Evolutionary conservation across 176 grass and related monocot species (phyloP), one percentile per base, ranked within the genome.

Genomic region (Oryza coarctata): DNA sequence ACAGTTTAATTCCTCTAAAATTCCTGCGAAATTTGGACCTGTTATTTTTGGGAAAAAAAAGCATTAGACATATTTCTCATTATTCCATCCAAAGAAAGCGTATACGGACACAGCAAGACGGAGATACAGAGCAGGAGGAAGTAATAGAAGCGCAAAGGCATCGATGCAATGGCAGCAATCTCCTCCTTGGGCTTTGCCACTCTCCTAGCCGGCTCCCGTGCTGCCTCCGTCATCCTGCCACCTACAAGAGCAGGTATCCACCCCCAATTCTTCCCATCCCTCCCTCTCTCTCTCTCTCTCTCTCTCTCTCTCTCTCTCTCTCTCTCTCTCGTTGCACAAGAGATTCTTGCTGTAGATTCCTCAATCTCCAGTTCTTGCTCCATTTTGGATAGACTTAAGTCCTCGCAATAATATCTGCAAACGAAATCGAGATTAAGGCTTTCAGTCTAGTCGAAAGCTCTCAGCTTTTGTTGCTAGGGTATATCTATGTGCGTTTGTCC

Each of bases 171-270:
- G 88, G 88, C 83, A 0, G 20, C 14, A 44, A 33, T 23, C 49
- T 77, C 43, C 32, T 81, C 38, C 26, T n/a, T 5, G 39, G 80
- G 20, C 65, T 76, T 35, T 34, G 78, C 44, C 83, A 86, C 81
- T 67, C 22, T 71, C 82, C 52, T 71, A 40, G 25, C 77, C 9
- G 55, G 71, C 71, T 43, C 50, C 26, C 77, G 11, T 29, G 52
- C 65, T 20, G 39, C 76, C 55, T 5, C 52, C 63, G 13, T 60
- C 28, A 70, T 35, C 33, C 52, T 20, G 47, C 34, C 32, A 1
- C 66, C 73, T 29, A 58, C 31, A 39, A 67, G 17, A 68, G 25
- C 55, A 82, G 83, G 88, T 89, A 86, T 25, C 18, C 18, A 15
- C 8, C 13, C 2, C 50, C 15, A 58, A 57, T 55, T n/a, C n/a